A percentile compares a stretch with the other conserved stretches of the same genome.
Evolutionary conservation across 2,329 filamentous ascomycete genomes (phyloP).

Genomic region (Ophiognomonia clavigignenti-juglandacearum): DNA sequence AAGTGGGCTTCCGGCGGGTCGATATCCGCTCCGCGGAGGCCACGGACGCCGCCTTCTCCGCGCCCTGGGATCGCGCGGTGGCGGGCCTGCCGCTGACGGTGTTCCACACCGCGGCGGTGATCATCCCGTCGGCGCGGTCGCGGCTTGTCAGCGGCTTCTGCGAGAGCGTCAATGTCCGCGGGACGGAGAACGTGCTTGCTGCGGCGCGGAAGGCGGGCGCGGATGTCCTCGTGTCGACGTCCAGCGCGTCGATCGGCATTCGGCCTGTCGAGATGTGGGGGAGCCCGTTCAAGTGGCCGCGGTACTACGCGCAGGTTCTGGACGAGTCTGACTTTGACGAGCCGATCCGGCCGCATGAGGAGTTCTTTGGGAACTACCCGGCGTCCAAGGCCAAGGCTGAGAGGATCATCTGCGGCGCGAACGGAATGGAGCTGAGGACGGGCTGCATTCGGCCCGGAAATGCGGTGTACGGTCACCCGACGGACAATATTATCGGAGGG

Average conservation of each 20-base stretch:
- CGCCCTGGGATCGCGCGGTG: slow-evolving; percentile 38
- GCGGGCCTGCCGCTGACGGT: slow-evolving; percentile 46
- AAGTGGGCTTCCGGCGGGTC: slow-evolving; percentile 39
- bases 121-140: slow-evolving; percentile 38
- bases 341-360: slow-evolving; percentile 29
- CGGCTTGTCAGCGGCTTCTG: slow-evolving; percentile 32
- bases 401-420: slow-evolving; percentile 34
- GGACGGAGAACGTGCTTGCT: slow-evolving; percentile 38
- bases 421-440: slow-evolving; percentile 36
- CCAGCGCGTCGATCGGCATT: slow-evolving; percentile 39
- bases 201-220: slow-evolving; percentile 37
- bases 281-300: slow-evolving; percentile 37
- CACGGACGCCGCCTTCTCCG: slow-evolving; percentile 39
- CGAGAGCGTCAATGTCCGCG: slow-evolving; percentile 41
- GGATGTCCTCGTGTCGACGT: slow-evolving; percentile 40
- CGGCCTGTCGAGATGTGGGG: slow-evolving; percentile 32
- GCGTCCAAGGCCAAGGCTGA: slow-evolving; percentile 42
- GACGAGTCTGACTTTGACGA: slow-evolving; percentile 35
- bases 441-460: slow-evolving; percentile 49
- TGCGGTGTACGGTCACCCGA: slow-evolving; percentile 47
- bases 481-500: slow-evolving; percentile 39
- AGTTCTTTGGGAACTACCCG: slow-evolving; percentile 42
- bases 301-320: slow-evolving; percentile 34
- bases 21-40: slow-evolving; percentile 44
- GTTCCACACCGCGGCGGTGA: slow-evolving; percentile 48